These are phyloP conservation scores for Ophiostoma ulmi DNA, from an alignment of 2,329 filamentous ascomycete species.

Conservation along the genomic window DNA sequence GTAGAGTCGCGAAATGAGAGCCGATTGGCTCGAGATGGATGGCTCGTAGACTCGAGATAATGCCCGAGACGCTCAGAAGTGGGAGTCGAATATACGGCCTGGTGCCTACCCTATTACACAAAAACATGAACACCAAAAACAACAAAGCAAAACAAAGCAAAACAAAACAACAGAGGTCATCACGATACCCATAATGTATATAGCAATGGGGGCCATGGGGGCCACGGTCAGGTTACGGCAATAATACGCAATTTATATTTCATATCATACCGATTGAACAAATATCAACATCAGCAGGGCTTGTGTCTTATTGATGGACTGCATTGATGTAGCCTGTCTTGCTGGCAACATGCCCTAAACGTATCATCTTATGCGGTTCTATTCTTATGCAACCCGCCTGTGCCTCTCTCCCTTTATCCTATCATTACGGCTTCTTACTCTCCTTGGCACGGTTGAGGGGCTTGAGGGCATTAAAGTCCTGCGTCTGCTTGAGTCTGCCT, in stretches of 20 bases:
- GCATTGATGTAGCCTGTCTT: neutral
- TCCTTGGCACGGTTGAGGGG: neutral
- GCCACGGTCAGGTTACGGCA: neutral
- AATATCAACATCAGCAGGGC: neutral
- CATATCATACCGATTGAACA: neutral
- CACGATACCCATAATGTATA: slow-evolving; percentile 9
- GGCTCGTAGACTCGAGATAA: neutral
- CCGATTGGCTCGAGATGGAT: neutral
- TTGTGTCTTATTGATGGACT: neutral
- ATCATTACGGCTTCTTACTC: neutral
- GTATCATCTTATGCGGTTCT: neutral
- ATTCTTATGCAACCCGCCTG: neutral
- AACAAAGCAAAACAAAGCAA: neutral
- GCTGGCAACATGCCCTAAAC: neutral
- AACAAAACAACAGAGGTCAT: neutral
- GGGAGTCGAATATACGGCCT: neutral
- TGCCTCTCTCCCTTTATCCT: neutral
- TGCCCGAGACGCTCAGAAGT: neutral
- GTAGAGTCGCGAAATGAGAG: neutral
- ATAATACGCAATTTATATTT: neutral
- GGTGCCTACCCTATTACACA: neutral
- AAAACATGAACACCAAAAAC: neutral
- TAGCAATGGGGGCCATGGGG: neutral
- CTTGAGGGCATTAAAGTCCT: too few species aligned
- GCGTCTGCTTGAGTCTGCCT: neutral